Evolutionary conservation across 2,329 filamentous ascomycete genomes (phyloP), one percentile per base, ranked within the genome.

Genomic region (Colletotrichum trifolii): DNA sequence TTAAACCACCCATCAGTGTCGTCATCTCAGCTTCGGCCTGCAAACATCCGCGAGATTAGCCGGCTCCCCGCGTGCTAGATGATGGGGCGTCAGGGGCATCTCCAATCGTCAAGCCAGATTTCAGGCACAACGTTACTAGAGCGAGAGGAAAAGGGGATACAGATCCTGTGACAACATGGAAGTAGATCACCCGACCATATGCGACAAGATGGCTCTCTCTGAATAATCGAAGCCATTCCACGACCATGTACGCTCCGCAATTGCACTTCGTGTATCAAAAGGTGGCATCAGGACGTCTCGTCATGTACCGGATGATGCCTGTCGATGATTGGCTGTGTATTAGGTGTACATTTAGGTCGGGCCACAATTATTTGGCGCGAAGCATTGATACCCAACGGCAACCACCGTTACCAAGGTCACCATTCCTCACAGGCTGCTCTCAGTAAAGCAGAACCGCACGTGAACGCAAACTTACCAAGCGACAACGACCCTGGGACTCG

Each of bases 381-480:
- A 70, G 76, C 76, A 73, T 78, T 76, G 77, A 70, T 79, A 76
- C 77, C 77, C 77, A 77, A 78, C 74, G 64, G 68, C 62, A 69
- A 61, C 66, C 58, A 55, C 45, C 40, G 43, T 34, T 54, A 46
- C 58, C 46, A 35, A 33, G 10, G 36, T 25, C 25, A 25, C 25
- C 25, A 25, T 25, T 25, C 3, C 25, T 25, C 25, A 25, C 25
- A 25, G 4, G 25, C 25, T 25, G 25, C 4, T 25, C 25, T 25
- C 25, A 5, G 25, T 25, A 25, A 25, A 25, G 25, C 25, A 25
- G 25, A 5, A 25, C 25, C 25, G 25, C 25, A 25, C 25, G 25
- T 25, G 25, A 25, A 25, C 25, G 4, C 25, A 25, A 25, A 25
- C 25, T 25, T 25, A 25, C 25, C 25, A 25, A 25, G 25, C 25